These are phyloP conservation scores for Geotrichum candidum DNA, from an alignment of 1,139 yeast genomes.

Conservation along the genomic window DNA sequence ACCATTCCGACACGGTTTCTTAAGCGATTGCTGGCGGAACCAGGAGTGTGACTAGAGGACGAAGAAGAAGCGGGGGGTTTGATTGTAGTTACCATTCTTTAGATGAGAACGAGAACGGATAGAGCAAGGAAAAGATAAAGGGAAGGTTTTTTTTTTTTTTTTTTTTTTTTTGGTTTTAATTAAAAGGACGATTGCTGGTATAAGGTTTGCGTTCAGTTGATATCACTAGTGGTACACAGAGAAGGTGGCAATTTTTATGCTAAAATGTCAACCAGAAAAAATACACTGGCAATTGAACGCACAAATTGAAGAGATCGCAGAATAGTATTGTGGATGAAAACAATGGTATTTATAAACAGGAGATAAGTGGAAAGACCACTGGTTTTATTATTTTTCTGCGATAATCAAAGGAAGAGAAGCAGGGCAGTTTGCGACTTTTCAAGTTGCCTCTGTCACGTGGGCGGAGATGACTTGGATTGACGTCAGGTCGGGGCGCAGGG, in stretches of 20 bases:
- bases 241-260: not conserved
- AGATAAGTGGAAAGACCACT: not conserved
- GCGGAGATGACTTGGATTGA: not conserved
- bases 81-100: not conserved
- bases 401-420: not conserved
- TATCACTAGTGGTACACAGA: not conserved
- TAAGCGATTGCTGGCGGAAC: not conserved
- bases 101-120: not conserved
- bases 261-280: not conserved
- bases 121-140: not conserved
- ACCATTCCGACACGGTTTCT: slow-evolving; percentile 20
- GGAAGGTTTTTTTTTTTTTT: not conserved
- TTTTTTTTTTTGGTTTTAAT: not conserved
- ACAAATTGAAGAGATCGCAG: not conserved
- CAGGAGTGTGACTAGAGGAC: not conserved
- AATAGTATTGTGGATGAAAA: too few relatives aligned
- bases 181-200: not conserved
- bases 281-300: not conserved
- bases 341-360: too few relatives aligned
- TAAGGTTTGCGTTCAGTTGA: not conserved
- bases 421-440: not conserved
- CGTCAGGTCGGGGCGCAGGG: not conserved
- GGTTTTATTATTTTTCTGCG: not conserved
- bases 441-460: not conserved
- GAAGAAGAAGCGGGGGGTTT: not conserved